Conservation (phyloP, 441 rosid genomes). For the Euphorbia celastroides region DNA sequence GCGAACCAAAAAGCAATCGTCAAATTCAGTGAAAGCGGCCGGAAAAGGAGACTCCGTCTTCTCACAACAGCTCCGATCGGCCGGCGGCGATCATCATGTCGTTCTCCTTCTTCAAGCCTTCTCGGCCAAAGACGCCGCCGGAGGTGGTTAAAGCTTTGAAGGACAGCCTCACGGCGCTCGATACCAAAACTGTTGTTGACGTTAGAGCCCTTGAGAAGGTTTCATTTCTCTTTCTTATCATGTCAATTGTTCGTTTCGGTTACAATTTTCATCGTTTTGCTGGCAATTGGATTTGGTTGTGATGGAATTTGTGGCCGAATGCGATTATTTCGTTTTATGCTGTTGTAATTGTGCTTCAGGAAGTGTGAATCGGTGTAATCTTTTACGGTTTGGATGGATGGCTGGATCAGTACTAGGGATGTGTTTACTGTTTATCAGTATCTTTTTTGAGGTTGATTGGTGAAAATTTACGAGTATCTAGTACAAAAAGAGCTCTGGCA, state of each 20-base stretch:
- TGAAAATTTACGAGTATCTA: background rate
- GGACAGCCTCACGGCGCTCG: constrained; percentile 88
- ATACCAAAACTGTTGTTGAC: constrained; percentile 84
- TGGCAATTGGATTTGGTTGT: background rate
- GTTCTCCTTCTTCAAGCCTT: constrained; percentile 90
- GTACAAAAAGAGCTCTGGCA: background rate
- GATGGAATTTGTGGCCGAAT: background rate
- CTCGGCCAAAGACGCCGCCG: constrained; percentile 80
- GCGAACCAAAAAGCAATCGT: background rate
- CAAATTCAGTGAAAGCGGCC: background rate
- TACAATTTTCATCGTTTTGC: background rate
- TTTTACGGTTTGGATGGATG: background rate
- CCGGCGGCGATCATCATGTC: constrained; percentile 43
- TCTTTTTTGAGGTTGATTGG: background rate
- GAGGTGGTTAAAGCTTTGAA: constrained; percentile 76
- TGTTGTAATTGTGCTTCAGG: background rate
- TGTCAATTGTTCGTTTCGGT: background rate
- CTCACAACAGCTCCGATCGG: background rate
- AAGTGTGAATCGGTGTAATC: background rate
- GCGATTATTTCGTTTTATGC: background rate
- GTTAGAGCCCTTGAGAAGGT: constrained; percentile 97
- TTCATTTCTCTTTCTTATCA: background rate
- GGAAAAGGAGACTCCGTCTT: background rate
- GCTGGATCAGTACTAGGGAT: constrained; percentile 2
- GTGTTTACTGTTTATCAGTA: constrained; percentile 1